Conservation (phyloP, 495 filamentous ascomycete genomes). For the Aspergillus wentii region DNA sequence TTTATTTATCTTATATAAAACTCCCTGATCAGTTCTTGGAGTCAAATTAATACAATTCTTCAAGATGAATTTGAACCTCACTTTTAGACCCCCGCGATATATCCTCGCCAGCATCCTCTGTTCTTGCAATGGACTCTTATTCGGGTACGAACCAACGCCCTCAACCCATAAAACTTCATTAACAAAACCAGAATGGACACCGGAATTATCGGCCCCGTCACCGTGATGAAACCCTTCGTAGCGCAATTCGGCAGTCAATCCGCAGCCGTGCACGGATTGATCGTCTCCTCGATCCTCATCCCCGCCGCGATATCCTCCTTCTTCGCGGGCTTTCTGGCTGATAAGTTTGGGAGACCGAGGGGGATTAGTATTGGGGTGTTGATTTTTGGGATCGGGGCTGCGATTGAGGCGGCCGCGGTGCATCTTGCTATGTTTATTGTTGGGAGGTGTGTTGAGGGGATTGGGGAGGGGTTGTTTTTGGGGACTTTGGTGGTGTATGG, state of each 20-base stretch:
- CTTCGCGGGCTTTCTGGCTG: conserved; percentile 58
- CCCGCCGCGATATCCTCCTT: conserved; percentile 57
- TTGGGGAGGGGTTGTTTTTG: conserved; percentile 57
- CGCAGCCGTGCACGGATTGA: conserved; percentile 51
- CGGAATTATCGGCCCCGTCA: conserved; percentile 59
- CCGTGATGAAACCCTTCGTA: conserved; percentile 53
- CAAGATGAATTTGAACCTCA: background rate
- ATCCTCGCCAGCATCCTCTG: background rate
- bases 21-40: too few relatives aligned
- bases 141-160: background rate
- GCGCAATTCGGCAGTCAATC: conserved; percentile 46
- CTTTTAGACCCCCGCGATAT: background rate
- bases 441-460: conserved; percentile 50
- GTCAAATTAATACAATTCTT: too few relatives aligned
- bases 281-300: conserved; percentile 60
- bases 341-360: conserved; percentile 49
- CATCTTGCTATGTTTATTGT: conserved; percentile 49
- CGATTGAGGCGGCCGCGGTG: conserved; percentile 42
- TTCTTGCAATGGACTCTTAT: background rate
- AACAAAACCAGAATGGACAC: conserved; percentile 44
- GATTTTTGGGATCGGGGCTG: conserved; percentile 52
- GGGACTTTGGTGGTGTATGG: conserved; percentile 48
- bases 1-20: too few relatives aligned
- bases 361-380: conserved; percentile 49
- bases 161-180: background rate